Percentiles rank a stretch among this genome's conserved stretches.
These are phyloP conservation scores for Elsinoe australis DNA, from an alignment of 2,329 filamentous ascomycete genomes.

Conservation along the genomic window DNA sequence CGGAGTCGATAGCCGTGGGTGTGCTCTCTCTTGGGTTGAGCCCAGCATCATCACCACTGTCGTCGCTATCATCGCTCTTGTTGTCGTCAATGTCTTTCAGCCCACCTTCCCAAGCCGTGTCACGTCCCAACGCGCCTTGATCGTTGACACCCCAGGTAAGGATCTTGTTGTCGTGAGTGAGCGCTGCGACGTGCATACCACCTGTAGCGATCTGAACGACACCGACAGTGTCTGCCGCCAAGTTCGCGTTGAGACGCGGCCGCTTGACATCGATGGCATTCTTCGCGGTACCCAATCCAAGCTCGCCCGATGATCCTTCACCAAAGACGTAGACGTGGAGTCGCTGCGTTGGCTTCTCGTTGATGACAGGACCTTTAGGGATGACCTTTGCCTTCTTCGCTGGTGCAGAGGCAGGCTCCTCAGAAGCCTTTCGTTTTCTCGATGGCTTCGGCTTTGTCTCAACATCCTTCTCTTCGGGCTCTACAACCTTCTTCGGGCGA, in stretches of 20 bases:
- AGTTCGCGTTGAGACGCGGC: conserved; percentile 59
- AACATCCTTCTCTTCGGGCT: conserved; percentile 16
- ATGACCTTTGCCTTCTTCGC: conserved; percentile 24
- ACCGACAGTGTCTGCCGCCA: conserved; percentile 50
- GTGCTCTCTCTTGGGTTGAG: conserved; percentile 67
- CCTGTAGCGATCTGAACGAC: conserved; percentile 71
- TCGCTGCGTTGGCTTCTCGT: conserved; percentile 53
- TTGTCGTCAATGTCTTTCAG: conserved; percentile 49
- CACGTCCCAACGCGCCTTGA: conserved; percentile 68
- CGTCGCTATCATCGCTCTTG: conserved; percentile 50
- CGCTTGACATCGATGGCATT: conserved; percentile 65
- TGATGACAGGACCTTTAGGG: conserved; percentile 44
- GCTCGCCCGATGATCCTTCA: conserved; percentile 71
- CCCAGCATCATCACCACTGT: conserved; percentile 52
- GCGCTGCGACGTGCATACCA: conserved; percentile 71
- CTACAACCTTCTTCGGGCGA: conserved; percentile 3
- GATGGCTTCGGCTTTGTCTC: conserved; percentile 19
- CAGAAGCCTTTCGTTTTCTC: conserved; percentile 22
- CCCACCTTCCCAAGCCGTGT: conserved; percentile 62
- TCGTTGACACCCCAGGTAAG: conserved; percentile 86
- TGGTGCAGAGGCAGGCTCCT: conserved; percentile 22
- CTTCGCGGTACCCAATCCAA: conserved; percentile 64
- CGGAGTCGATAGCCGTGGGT: conserved; percentile 49
- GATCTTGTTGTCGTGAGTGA: conserved; percentile 74
- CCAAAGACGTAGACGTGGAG: conserved; percentile 76